Base-by-base conservation (phyloP, 257 asterid species). In the Anisodus acutangulus region DNA sequence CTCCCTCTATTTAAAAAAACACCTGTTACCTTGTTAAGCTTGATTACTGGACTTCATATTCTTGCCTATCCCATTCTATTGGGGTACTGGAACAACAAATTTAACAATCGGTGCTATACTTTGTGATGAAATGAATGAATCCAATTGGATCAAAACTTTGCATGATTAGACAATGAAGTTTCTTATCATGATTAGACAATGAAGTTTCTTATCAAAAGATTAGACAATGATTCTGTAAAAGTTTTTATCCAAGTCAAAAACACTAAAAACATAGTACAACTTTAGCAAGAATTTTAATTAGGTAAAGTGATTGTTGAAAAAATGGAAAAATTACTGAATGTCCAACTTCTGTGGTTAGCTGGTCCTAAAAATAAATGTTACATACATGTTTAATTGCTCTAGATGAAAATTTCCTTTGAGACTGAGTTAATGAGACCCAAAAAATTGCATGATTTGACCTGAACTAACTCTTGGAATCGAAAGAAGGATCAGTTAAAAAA, bases 261-360 rank as follows among this genome's bases (percentile, higher is more conserved):
- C 6, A 22, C 80, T 19, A 74, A 74, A 10, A 71, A n/a, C 17
- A 31, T 31, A 31, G 43, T 45, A 45, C 58, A 45, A 45, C 58
- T 71, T 45, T 5, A 71, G 35, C 16, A 43, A 70, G 55, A 43
- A 45, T 51, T n/a, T 70, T n/a, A 17, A 17, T 43, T 70, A 70
- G 59, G 10, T 72, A 1, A 45, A 71, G 58, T 45, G 80, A 45
- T 10, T 71, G 58, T 45, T 13, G 17, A 64, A 45, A 71, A 71
- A 4, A 10, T 9, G 9, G 58, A 45, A 71, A 71, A n/a, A 72
- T n/a, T 57, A 5, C 39, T 17, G 79, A 45, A 71, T 71, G 0
- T n/a, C 41, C 80, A 72, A 43, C 58, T 72, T 19, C 4, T 69
- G 78, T 70, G 41, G 55, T 71, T 47, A 71, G 19, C 58, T 45